phyloP scores from a whole-genome alignment of 2,329 filamentous ascomycete species.

The Fusarium newnesense region DNA sequence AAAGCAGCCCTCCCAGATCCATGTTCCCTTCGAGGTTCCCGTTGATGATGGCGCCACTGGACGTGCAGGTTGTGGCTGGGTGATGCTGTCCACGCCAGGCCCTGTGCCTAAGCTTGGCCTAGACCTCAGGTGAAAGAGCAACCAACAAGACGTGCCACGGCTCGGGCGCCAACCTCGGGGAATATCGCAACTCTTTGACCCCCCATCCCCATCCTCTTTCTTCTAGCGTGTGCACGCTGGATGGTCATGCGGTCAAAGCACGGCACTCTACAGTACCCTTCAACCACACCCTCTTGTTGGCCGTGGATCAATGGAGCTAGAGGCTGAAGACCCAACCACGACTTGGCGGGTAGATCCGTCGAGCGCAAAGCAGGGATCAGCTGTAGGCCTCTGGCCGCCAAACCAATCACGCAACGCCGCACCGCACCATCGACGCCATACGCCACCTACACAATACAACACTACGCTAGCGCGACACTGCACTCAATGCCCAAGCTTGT shows the following conservation, averaged over 20 bases:
- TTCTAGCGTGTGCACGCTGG: constrained; percentile 20
- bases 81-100: constrained; percentile 17
- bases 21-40: constrained; percentile 24
- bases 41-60: constrained; percentile 39
- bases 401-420: constrained; percentile 12
- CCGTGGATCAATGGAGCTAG: constrained; percentile 29
- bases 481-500: constrained; percentile 1
- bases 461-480: background rate
- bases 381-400: constrained; percentile 2
- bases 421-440: constrained; percentile 12
- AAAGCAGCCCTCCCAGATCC: constrained; percentile 23
- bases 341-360: constrained; percentile 44
- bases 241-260: constrained; percentile 42
- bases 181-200: constrained; percentile 20
- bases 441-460: constrained; percentile 14
- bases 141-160: background rate
- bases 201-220: constrained; percentile 13
- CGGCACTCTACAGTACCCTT: constrained; percentile 24
- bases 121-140: constrained; percentile 4
- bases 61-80: constrained; percentile 34
- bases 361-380: constrained; percentile 35
- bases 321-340: constrained; percentile 30
- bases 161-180: constrained; percentile 18
- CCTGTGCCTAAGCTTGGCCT: constrained; percentile 4
- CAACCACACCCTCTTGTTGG: constrained; percentile 19